A percentile compares a stretch with the other conserved stretches of the same genome.
Conservation (phyloP, 768 basidiomycete genomes). For the Hericium erinaceus region DNA sequence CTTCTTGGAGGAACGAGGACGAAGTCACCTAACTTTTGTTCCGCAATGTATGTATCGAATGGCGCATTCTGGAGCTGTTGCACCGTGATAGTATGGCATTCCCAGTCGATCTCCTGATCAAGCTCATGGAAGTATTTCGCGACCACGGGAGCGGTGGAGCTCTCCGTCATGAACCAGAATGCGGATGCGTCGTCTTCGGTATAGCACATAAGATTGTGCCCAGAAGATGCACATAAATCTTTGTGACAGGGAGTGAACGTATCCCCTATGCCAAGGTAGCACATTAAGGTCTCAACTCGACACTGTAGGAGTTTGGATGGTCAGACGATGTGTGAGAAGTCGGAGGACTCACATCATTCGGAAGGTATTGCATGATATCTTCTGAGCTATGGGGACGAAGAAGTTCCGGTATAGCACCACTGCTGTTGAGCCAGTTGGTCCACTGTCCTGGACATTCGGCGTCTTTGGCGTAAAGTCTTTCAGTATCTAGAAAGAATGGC, state of each 20-base stretch:
- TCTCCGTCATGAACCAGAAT: conserved; percentile 82
- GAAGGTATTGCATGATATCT: conserved; percentile 52
- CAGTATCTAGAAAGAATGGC: conserved; percentile 33
- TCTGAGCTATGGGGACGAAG: conserved; percentile 44
- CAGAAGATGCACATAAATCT: conserved; percentile 75
- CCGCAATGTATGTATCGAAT: conserved; percentile 58
- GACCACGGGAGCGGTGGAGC: conserved; percentile 44
- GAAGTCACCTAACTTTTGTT: conserved; percentile 71
- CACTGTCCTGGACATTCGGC: conserved; percentile 57
- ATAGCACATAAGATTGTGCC: conserved; percentile 83
- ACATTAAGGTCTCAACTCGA: conserved; percentile 73
- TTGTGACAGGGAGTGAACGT: conserved; percentile 83
- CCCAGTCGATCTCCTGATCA: conserved; percentile 60
- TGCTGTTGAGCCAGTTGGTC: conserved; percentile 47
- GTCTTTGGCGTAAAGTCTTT: conserved; percentile 74
- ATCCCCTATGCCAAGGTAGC: conserved; percentile 73
- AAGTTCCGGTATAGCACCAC: conserved; percentile 38
- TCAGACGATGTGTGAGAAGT: conserved; percentile 8
- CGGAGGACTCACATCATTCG: conserved; percentile 34
- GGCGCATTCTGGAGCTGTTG: conserved; percentile 57
- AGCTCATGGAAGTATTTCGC: conserved; percentile 50
- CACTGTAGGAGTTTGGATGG: conserved; percentile 27
- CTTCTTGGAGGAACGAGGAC: conserved; percentile 75
- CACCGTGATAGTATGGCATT: conserved; percentile 54
- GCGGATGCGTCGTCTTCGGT: conserved; percentile 64